Conservation (phyloP, 1,284 basidiomycete genomes). For the Apiotrichum porosum region DNA sequence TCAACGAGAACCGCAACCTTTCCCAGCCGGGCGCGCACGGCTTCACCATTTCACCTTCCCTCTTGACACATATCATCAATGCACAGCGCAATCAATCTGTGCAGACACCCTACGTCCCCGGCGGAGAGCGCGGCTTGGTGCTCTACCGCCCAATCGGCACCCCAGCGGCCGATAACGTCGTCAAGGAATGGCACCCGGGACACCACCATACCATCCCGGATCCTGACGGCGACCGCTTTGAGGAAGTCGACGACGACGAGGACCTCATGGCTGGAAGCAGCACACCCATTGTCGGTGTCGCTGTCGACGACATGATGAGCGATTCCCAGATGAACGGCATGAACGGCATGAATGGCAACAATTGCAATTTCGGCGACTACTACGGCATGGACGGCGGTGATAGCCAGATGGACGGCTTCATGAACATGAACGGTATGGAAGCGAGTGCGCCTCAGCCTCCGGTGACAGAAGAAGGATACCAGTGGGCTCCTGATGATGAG, state of each 20-base stretch:
- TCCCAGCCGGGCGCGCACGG: slow-evolving; percentile 40
- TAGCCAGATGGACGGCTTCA: neutral
- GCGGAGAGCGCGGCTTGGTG: slow-evolving; percentile 25
- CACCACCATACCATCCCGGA: neutral
- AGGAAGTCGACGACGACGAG: slow-evolving; percentile 15
- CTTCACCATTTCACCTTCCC: slow-evolving; percentile 42
- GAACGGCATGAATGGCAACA: too few species aligned
- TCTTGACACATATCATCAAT: slow-evolving; percentile 42
- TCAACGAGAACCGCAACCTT: slow-evolving; percentile 19
- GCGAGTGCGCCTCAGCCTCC: neutral
- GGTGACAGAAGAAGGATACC: neutral
- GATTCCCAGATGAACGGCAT: too few species aligned
- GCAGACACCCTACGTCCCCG: neutral
- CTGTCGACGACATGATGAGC: neutral
- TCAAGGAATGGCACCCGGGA: slow-evolving; percentile 9
- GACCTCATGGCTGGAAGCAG: slow-evolving; percentile 5
- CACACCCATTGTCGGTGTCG: neutral
- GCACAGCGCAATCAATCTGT: slow-evolving; percentile 24
- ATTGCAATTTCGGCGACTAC: too few species aligned
- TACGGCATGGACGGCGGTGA: too few species aligned
- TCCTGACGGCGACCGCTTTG: slow-evolving; percentile 5
- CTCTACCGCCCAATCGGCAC: slow-evolving; percentile 37
- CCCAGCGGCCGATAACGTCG: slow-evolving; percentile 12
- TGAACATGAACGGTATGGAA: neutral
- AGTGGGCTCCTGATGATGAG: slow-evolving; percentile 1